Evolutionary conservation across 805 yeast genomes (phyloP), one percentile per base, ranked within the genome.

Genomic region (Metschnikowia gelsemii): DNA sequence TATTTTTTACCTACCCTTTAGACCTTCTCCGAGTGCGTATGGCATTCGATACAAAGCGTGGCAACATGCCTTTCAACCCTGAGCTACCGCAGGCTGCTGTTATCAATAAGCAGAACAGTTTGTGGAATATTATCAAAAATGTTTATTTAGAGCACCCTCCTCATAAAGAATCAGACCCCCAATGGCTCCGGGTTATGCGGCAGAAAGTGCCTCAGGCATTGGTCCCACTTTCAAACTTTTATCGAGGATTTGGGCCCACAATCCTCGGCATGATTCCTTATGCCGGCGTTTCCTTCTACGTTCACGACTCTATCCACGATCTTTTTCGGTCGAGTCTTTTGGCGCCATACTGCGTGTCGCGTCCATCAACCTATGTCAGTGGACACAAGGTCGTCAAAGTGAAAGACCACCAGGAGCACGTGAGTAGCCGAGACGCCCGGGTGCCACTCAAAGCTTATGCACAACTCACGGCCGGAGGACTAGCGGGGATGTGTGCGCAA

Each of bases 251-350:
- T 63, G 78, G 85, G 6, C 96, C 99, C 14, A 93, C 99, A 0
- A 82, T 93, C 32, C 55, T 90, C 29, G 99, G 99, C 8, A 90
- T 93, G 95, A 73, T 93, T 17, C 99, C 99, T 1, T 93, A 93
- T 60, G 99, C 99, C 1, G 99, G 99, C 8, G 97, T 91, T 3
- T 87, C 96, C 3, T 93, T 93, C 57, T 86, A 89, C 66, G 86
- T 96, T 3, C 98, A 93, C 63, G 99, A 93, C 66, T 61, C 81
- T 42, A 72, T 90, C 43, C 98, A 91, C 63, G 99, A 93, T 64
- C 55, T 90, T 1, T 79, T 93, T 57, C 72, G 96, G 47, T 71
- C 84, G n/a, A 70, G 72, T 9, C 40, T 57, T 9, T 61, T 90
- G 5, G 70, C 81, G 2, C 64, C 68, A 11, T 77, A 79, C 50